Percentiles rank a stretch among this genome's conserved stretches.
phyloP scores from a whole-genome alignment of 2,329 filamentous ascomycete genomes.

The Apiospora pterosperma region DNA sequence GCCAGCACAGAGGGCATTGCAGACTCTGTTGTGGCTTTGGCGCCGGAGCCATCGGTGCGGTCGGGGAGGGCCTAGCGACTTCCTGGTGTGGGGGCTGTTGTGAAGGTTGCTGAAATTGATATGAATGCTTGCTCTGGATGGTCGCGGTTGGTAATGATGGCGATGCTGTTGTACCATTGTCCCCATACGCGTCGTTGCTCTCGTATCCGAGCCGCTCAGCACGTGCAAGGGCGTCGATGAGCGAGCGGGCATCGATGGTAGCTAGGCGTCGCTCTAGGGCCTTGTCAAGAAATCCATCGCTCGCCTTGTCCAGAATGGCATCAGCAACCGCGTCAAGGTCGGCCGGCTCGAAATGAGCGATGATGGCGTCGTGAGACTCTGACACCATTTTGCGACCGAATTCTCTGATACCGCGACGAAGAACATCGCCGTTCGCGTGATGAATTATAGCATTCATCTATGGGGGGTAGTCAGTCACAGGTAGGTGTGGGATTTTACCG shows the following conservation, averaged over 20 bases:
- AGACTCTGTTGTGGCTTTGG: conserved; percentile 11
- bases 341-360: conserved; percentile 33
- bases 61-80: neutral
- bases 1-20: conserved; percentile 26
- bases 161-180: neutral
- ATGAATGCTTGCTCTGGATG: neutral
- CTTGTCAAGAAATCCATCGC: conserved; percentile 48
- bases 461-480: neutral
- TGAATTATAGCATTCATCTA: conserved; percentile 49
- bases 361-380: conserved; percentile 37
- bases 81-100: neutral
- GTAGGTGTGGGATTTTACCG: too few species aligned
- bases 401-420: conserved; percentile 37
- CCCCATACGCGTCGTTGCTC: neutral
- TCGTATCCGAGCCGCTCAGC: conserved; percentile 58
- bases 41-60: neutral
- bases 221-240: conserved; percentile 54
- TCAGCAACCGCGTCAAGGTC: conserved; percentile 45
- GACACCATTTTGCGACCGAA: conserved; percentile 43
- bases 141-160: conserved; percentile 6
- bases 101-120: neutral
- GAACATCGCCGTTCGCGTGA: conserved; percentile 34
- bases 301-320: conserved; percentile 42
- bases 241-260: conserved; percentile 50
- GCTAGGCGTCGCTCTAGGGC: conserved; percentile 48